These are phyloP conservation scores for Trametes cubensis DNA, from an alignment of 768 basidiomycete species.

Conservation along the genomic window DNA sequence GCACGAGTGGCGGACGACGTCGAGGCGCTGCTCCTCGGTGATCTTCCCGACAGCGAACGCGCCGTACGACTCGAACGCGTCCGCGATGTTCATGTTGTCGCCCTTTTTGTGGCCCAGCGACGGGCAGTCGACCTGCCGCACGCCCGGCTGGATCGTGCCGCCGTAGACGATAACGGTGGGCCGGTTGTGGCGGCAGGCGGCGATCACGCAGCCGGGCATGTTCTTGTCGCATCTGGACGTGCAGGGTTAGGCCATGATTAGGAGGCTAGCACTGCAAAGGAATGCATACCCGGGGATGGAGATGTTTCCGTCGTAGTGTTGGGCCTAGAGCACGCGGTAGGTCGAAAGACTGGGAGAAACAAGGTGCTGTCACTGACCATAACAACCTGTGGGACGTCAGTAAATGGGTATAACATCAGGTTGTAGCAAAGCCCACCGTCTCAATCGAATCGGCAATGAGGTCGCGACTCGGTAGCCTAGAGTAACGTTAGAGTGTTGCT, in stretches of 20 bases:
- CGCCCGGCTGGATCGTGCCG: slow-evolving; percentile 80
- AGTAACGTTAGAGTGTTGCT: background rate
- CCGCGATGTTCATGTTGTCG: slow-evolving; percentile 82
- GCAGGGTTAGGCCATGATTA: background rate
- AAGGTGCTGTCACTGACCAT: slow-evolving; percentile 44
- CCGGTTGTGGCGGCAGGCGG: slow-evolving; percentile 83
- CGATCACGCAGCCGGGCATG: slow-evolving; percentile 89
- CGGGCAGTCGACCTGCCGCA: slow-evolving; percentile 78
- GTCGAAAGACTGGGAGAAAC: background rate
- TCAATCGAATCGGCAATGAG: slow-evolving; percentile 90
- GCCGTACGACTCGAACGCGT: slow-evolving; percentile 85
- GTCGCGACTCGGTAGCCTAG: slow-evolving; percentile 81
- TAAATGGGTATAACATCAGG: background rate
- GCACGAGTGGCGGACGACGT: slow-evolving; percentile 84
- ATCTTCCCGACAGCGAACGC: slow-evolving; percentile 79
- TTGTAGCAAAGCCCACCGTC: slow-evolving; percentile 48
- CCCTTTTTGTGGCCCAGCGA: slow-evolving; percentile 77
- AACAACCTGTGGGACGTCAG: slow-evolving; percentile 47
- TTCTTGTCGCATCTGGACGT: slow-evolving; percentile 74
- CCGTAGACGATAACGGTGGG: slow-evolving; percentile 87
- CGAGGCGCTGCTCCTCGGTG: slow-evolving; percentile 76
- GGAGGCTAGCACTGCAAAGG: background rate
- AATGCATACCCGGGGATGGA: slow-evolving; percentile 65
- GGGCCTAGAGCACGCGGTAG: slow-evolving; percentile 52
- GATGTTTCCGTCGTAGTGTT: slow-evolving; percentile 88